A percentile compares a stretch with the other conserved stretches of the same genome.
Conservation (phyloP, 2,329 filamentous ascomycete species). For the Helotiales sp. region DNA sequence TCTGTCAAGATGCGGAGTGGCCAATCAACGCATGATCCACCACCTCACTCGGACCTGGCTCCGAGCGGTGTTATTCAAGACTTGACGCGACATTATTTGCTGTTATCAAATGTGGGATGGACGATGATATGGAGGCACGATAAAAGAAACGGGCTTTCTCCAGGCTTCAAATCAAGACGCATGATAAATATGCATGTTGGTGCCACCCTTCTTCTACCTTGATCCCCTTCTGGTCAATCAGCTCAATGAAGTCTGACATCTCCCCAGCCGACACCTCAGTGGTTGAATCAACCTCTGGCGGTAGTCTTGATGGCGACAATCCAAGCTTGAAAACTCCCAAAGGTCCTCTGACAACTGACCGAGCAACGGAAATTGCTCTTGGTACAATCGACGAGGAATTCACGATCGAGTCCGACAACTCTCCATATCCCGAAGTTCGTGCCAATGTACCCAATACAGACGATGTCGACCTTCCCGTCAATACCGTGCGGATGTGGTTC, state of each 20-base stretch:
- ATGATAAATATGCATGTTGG: neutral
- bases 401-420: constrained; percentile 4
- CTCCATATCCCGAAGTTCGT: neutral
- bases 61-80: neutral
- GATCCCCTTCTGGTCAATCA: neutral
- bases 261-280: neutral
- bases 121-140: neutral
- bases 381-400: constrained; percentile 12
- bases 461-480: neutral
- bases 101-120: neutral
- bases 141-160: neutral
- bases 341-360: constrained; percentile 1
- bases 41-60: neutral
- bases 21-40: neutral
- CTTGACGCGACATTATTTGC: neutral
- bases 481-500: neutral
- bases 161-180: neutral
- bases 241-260: constrained; percentile 5
- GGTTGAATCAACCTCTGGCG: neutral
- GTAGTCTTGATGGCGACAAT: neutral
- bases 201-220: neutral
- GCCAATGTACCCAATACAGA: neutral
- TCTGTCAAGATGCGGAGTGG: neutral
- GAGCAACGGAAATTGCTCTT: constrained; percentile 8
- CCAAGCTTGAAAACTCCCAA: neutral